Evolutionary conservation across 345 rosid species (phyloP), one percentile per base, ranked within the genome.

Genomic region (Mangifera indica): DNA sequence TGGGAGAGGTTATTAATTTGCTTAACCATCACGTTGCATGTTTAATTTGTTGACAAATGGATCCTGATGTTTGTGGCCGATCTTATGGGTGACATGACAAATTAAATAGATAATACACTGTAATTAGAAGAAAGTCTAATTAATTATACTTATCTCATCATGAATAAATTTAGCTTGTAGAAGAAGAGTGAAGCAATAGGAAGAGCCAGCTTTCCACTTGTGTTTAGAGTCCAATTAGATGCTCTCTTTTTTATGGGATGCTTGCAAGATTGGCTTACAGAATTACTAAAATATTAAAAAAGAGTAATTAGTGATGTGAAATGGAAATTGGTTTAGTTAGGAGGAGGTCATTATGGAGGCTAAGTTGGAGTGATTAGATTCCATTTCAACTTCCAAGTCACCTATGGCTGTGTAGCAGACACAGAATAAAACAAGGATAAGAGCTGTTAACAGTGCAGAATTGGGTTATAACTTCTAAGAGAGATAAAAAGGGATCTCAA

Each of bases 161-260:
- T n/a, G n/a, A n/a, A n/a, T n/a, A n/a, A n/a, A n/a, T n/a, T n/a
- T n/a, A n/a, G n/a, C n/a, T n/a, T n/a, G n/a, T n/a, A n/a, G n/a
- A 1, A 29, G 4, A 3, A 3, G 0, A 34, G 37, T 34, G 37
- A 34, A 34, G 6, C 37, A 34, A 34, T 34, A 7, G 37, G 37
- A 34, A 34, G 37, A 34, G 37, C 5, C 6, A 34, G 37, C 37
- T 34, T 34, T 34, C 37, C 37, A 34, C 4, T 34, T 32, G 37
- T n/a, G n/a, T n/a, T n/a, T n/a, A n/a, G n/a, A 32, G 37, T 32
- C 48, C 51, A 52, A 42, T 71, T 46, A 67, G 70, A 77, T 72
- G 70, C 61, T 46, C 58, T 32, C 60, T 7, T 49, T 76, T 48
- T 70, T n/a, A 17, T 56, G 15, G 72, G 52, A 56, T 55, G 53